Evolutionary conservation across 345 rosid species (phyloP), one percentile per base, ranked within the genome.

Genomic region (Ceriops tagal): DNA sequence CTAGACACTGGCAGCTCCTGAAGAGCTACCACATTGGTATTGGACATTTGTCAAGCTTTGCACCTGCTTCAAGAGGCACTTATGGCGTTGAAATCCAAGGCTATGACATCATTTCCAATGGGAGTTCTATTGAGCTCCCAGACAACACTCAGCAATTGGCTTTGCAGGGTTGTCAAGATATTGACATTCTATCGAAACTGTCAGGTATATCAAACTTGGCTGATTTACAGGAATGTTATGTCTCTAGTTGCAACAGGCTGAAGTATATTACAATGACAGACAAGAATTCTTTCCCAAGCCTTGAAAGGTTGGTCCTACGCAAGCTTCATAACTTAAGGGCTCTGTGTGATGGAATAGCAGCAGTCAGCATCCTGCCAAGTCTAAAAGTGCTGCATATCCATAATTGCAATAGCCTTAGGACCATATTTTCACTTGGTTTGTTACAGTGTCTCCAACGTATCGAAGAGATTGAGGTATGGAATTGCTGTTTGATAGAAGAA

Each of bases 161-260:
- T 31, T 37, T 70, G 26, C 67, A 61, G 18, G 66, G 73, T 62
- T 70, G 73, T 53, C 66, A 62, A 24, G 67, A 62, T 70, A 51
- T 70, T 62, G 73, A 52, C 5, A 10, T 53, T 62, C 60, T 70
- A 24, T 51, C 73, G 8, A 69, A 61, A 49, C 21, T 69, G 58
- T 21, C 61, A 2, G 49, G 67, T 10, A 7, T 52, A 53, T 62
- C 66, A 58, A 57, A 64, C 46, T 28, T 57, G 34, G 52, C 24
- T 20, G 26, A 22, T 8, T 58, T 64, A 30, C 57, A 64, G n/a
- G 64, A 63, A 57, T 57, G 69, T 56, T 62, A 62, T 52, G 61
- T 70, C 34, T 70, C 66, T 34, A 37, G 28, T 62, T 62, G 73
- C 73, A 1, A 0, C 37, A 60, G 61, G 10, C 24, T 61, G 34